Evolutionary conservation across 106 monocot species (phyloP).

Genomic region (Triglochin maritima): DNA sequence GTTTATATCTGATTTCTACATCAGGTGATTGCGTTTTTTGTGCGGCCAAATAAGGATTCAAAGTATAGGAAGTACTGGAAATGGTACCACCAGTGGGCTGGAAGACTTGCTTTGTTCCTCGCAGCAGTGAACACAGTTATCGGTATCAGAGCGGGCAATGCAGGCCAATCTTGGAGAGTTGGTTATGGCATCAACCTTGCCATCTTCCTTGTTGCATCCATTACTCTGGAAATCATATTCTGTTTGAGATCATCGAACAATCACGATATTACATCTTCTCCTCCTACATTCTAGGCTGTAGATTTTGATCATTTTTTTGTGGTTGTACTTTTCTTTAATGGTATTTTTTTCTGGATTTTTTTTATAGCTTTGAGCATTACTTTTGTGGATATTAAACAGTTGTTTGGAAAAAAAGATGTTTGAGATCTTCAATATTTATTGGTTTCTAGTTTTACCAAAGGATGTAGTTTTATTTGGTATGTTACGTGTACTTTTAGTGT

Average conservation of each 20-base stretch:
- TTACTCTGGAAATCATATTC: constrained; percentile 48
- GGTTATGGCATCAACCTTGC: constrained; percentile 62
- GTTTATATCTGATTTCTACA: too few species aligned
- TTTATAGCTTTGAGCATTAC: too few species aligned
- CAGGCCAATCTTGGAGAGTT: constrained; percentile 66
- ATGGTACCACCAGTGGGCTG: constrained; percentile 12
- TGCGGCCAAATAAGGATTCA: constrained; percentile 2
- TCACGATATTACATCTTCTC: not conserved
- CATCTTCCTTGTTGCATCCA: constrained; percentile 28
- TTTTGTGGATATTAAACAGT: too few species aligned
- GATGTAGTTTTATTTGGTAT: too few species aligned
- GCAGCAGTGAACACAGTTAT: constrained; percentile 63
- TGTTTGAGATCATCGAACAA: constrained; percentile 50
- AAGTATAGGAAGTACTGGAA: constrained; percentile 14
- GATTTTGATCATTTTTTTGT: not conserved
- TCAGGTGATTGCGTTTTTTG: constrained; percentile 8
- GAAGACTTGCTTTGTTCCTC: constrained; percentile 48
- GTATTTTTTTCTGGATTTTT: too few species aligned
- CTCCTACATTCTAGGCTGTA: not conserved
- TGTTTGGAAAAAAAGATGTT: too few species aligned
- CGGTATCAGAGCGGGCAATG: constrained; percentile 56
- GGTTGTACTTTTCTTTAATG: too few species aligned
- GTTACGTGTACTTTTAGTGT: too few species aligned
- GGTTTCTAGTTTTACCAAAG: too few species aligned
- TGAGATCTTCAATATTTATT: too few species aligned